Conservation (phyloP, 2,329 filamentous ascomycete genomes). For the Penicillium sp. region DNA sequence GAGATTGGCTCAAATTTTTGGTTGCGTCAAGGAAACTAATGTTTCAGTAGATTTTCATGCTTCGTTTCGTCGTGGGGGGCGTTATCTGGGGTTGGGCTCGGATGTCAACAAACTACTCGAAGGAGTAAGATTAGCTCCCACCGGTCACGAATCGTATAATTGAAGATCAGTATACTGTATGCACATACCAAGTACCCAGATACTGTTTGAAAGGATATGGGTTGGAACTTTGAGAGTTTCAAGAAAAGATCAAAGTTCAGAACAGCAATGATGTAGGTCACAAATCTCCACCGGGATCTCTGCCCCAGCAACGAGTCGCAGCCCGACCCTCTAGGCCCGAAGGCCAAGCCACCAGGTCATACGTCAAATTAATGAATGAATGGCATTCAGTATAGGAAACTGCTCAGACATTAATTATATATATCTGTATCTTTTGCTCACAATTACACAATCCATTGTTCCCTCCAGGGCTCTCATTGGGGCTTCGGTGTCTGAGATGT, state of each 20-base stretch:
- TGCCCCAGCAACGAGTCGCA: constrained; percentile 36
- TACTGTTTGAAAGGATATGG: not conserved
- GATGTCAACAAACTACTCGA: constrained; percentile 39
- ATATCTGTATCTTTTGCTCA: not conserved
- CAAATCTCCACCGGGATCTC: constrained; percentile 32
- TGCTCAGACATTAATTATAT: not conserved
- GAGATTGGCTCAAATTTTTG: not conserved
- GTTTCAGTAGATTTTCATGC: not conserved
- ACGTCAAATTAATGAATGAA: no score
- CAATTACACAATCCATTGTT: not conserved
- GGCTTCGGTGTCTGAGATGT: not conserved
- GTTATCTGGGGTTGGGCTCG: constrained; percentile 11
- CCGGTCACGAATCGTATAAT: not conserved
- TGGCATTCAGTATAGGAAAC: no score
- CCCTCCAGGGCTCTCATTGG: not conserved
- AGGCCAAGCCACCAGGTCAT: not conserved
- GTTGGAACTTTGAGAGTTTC: not conserved
- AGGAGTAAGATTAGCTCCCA: constrained; percentile 25
- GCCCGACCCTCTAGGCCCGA: constrained; percentile 16
- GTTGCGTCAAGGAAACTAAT: not conserved
- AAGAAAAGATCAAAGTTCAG: not conserved
- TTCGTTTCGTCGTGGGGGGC: constrained; percentile 12
- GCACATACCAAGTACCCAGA: not conserved
- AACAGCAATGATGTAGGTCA: constrained; percentile 23
- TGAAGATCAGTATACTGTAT: not conserved